These are phyloP conservation scores for Ophiostoma tasmaniense DNA, from an alignment of 2,329 filamentous ascomycete species.

Conservation along the genomic window DNA sequence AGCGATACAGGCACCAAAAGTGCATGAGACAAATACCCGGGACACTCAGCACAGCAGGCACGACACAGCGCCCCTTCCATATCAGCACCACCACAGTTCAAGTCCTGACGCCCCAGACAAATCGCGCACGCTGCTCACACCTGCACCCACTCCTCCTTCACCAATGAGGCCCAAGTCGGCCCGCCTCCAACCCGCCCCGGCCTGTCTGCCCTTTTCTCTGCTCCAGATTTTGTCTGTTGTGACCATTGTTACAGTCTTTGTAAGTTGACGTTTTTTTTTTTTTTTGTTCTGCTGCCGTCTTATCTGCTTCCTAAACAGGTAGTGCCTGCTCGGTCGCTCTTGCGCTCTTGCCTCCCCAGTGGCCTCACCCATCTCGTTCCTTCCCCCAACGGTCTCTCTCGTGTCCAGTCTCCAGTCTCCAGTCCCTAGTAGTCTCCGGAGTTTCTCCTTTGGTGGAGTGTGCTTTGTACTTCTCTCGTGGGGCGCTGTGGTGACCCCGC, in stretches of 20 bases:
- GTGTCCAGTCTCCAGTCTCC: background rate
- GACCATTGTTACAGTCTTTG: slow-evolving; percentile 22
- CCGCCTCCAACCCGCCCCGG: slow-evolving; percentile 18
- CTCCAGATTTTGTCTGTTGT: slow-evolving; percentile 27
- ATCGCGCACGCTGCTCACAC: slow-evolving; percentile 17
- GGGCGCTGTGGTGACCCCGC: background rate
- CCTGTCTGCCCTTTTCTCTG: slow-evolving; percentile 21
- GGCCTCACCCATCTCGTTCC: background rate
- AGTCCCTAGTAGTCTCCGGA: slow-evolving; percentile 2
- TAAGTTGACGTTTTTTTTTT: slow-evolving; percentile 8
- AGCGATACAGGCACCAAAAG: background rate
- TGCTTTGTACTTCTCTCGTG: background rate
- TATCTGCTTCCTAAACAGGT: background rate
- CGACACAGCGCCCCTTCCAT: background rate
- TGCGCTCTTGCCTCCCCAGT: slow-evolving; percentile 1
- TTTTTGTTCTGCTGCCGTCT: background rate
- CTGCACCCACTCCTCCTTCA: slow-evolving; percentile 3
- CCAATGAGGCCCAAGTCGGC: slow-evolving; percentile 18
- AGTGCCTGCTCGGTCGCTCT: background rate
- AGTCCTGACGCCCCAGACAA: slow-evolving; percentile 11
- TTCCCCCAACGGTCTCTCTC: background rate
- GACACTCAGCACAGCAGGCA: background rate
- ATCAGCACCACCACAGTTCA: background rate
- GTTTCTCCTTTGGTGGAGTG: slow-evolving; percentile 2
- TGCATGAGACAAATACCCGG: background rate